phyloP scores from a whole-genome alignment of 1,139 yeast genomes.

The Diutina scorzettiae region DNA sequence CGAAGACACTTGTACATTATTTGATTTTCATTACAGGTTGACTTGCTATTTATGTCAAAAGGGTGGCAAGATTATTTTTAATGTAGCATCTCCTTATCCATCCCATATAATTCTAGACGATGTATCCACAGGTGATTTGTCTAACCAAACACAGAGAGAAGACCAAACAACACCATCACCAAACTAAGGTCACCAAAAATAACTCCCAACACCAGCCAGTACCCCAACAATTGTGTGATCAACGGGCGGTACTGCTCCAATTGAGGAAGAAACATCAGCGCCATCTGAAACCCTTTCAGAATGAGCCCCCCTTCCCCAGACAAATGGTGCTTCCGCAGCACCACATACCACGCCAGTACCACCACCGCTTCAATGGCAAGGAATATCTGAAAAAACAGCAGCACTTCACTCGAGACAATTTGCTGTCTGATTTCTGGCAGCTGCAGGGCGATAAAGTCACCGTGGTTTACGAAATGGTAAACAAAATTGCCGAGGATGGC shows the following conservation, averaged over 20 bases:
- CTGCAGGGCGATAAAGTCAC: neutral
- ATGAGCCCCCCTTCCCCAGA: neutral
- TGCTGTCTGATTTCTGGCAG: neutral
- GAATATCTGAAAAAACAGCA: neutral
- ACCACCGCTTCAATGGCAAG: neutral
- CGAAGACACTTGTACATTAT: neutral
- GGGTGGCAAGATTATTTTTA: neutral
- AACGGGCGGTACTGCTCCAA: neutral
- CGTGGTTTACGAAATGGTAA: neutral
- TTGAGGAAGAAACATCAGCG: constrained; percentile 2
- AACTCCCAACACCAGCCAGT: constrained; percentile 1
- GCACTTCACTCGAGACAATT: neutral
- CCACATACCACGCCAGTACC: constrained; percentile 1
- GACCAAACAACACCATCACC: constrained; percentile 1
- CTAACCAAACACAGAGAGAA: neutral
- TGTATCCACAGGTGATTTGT: neutral
- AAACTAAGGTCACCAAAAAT: neutral
- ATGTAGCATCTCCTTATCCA: neutral
- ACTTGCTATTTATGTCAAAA: neutral
- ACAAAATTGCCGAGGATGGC: neutral
- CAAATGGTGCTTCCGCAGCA: neutral
- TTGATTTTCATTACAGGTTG: neutral
- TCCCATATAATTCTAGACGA: neutral
- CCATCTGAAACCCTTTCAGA: neutral
- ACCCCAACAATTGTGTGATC: neutral